phyloP scores from a whole-genome alignment of 2,329 filamentous ascomycete species.

The Cladophialophora yegresii region DNA sequence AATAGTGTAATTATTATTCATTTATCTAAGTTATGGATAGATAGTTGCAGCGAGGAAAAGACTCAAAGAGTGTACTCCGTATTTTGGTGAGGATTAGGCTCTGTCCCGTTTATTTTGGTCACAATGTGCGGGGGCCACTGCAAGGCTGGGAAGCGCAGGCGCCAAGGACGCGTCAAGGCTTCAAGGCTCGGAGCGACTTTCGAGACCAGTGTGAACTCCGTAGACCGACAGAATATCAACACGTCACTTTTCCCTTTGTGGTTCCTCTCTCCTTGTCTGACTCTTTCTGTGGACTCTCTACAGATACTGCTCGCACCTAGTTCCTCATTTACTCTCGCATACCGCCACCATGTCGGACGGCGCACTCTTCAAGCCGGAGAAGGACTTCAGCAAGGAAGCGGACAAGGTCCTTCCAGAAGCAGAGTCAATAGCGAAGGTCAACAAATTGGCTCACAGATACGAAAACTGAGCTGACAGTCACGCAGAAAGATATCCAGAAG shows the following conservation, averaged over 20 bases:
- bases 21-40: too few species aligned
- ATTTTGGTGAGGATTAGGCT: too few species aligned
- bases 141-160: slow-evolving; percentile 17
- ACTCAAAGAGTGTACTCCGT: too few species aligned
- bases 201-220: slow-evolving; percentile 5
- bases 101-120: too few species aligned
- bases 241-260: not conserved
- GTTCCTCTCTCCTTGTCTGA: not conserved
- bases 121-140: too few species aligned
- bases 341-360: slow-evolving; percentile 72
- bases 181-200: slow-evolving; percentile 8
- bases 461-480: slow-evolving; percentile 33
- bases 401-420: slow-evolving; percentile 89
- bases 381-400: slow-evolving; percentile 97
- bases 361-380: slow-evolving; percentile 83
- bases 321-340: not conserved
- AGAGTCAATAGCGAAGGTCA: slow-evolving; percentile 82
- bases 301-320: not conserved
- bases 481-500: slow-evolving; percentile 68
- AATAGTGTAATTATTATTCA: too few species aligned
- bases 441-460: slow-evolving; percentile 21
- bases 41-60: too few species aligned
- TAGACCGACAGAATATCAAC: not conserved
- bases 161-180: slow-evolving; percentile 31
- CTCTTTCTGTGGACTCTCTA: not conserved